phyloP scores from a whole-genome alignment of 192 early-diverging fungal genomes.

The Kappamyces sp. region DNA sequence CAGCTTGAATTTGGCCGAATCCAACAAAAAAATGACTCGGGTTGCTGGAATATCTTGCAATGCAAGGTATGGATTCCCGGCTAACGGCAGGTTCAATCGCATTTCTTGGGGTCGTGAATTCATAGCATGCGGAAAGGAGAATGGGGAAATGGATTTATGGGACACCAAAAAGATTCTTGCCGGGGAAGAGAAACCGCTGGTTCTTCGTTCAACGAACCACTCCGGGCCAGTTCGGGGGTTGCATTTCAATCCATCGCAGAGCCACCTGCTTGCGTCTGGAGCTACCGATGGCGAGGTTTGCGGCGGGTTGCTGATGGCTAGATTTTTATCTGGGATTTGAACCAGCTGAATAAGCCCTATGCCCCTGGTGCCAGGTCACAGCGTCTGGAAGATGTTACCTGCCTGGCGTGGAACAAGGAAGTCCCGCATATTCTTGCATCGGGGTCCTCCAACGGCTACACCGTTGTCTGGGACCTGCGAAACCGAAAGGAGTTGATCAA shows the following conservation, averaged over 20 bases:
- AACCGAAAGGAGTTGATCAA: constrained; percentile 78
- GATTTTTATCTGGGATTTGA: constrained; percentile 94
- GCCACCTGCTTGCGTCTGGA: constrained; percentile 83
- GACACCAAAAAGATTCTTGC: constrained; percentile 69
- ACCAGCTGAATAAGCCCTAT: constrained; percentile 80
- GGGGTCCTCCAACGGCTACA: constrained; percentile 82
- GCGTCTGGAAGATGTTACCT: constrained; percentile 82
- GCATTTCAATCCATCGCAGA: constrained; percentile 84
- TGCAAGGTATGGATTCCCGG: constrained; percentile 50
- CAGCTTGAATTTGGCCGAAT: constrained; percentile 48
- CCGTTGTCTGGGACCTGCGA: constrained; percentile 94
- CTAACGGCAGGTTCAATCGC: constrained; percentile 68
- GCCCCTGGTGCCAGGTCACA: constrained; percentile 78
- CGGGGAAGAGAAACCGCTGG: constrained; percentile 50
- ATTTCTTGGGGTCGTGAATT: constrained; percentile 73
- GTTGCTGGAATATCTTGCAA: constrained; percentile 49
- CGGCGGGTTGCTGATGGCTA: constrained; percentile 26
- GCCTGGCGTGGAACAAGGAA: constrained; percentile 87
- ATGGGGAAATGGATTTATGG: constrained; percentile 87
- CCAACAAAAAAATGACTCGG: constrained; percentile 32
- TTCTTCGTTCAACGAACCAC: constrained; percentile 69
- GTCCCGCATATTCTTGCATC: constrained; percentile 90
- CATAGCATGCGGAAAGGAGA: constrained; percentile 91
- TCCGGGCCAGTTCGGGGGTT: constrained; percentile 85
- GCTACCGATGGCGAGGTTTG: constrained; percentile 85